These are phyloP conservation scores for Wallacemonas sp. DNA, from an alignment of 208 protist genomes.

Conservation along the genomic window DNA sequence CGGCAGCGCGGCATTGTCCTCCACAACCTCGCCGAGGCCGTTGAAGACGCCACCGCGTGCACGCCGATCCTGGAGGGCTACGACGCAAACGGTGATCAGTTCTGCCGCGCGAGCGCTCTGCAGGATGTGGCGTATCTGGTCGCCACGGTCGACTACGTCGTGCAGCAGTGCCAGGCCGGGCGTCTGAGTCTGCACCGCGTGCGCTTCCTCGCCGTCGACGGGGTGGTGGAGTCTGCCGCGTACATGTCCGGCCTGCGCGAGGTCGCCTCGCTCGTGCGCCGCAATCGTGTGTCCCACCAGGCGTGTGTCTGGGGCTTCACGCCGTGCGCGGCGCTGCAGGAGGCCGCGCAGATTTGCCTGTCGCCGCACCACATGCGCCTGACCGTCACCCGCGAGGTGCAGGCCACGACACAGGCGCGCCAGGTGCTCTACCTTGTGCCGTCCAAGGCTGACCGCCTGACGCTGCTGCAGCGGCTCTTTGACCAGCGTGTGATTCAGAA, in stretches of 20 bases:
- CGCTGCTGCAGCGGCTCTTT: slow-evolving; percentile 62
- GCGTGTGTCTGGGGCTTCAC: slow-evolving; percentile 93
- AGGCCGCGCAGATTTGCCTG: slow-evolving; percentile 75
- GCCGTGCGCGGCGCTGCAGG: slow-evolving; percentile 52
- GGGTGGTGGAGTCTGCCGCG: slow-evolving; percentile 91
- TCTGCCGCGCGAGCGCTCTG: slow-evolving; percentile 74
- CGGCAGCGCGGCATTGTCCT: slow-evolving; percentile 93
- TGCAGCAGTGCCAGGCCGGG: slow-evolving; percentile 43
- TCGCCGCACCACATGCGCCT: slow-evolving; percentile 66
- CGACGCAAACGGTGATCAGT: slow-evolving; percentile 91
- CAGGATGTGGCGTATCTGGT: slow-evolving; percentile 80
- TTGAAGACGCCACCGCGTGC: slow-evolving; percentile 27
- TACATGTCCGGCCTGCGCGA: slow-evolving; percentile 44
- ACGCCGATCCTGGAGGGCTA: slow-evolving; percentile 39
- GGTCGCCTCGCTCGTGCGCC: slow-evolving; percentile 89
- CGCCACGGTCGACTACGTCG: slow-evolving; percentile 79
- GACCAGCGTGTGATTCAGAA: slow-evolving; percentile 61
- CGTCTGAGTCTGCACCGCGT: slow-evolving; percentile 68
- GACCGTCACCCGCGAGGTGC: slow-evolving; percentile 62
- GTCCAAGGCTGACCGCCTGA: slow-evolving; percentile 48
- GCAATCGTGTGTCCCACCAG: slow-evolving; percentile 74
- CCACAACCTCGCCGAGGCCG: slow-evolving; percentile 44
- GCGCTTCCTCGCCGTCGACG: slow-evolving; percentile 94
- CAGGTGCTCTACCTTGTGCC: slow-evolving; percentile 62
- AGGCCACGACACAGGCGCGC: slow-evolving; percentile 51